phyloP scores from a whole-genome alignment of 2,329 filamentous ascomycete species.

The Cytospora paraplurivora region DNA sequence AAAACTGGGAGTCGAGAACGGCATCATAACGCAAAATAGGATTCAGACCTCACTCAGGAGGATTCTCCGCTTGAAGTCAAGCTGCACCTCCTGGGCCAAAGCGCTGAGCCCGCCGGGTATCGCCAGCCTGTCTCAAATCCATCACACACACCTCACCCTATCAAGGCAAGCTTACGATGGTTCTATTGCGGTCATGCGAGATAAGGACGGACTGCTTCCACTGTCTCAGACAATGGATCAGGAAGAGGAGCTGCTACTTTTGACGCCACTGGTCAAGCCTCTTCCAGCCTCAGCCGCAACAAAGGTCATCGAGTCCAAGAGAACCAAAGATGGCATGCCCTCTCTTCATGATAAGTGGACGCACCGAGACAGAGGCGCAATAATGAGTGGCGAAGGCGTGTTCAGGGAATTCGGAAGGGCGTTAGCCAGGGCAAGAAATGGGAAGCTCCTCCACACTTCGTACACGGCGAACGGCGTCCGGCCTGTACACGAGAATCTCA shows the following conservation, averaged over 20 bases:
- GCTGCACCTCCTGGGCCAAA: constrained; percentile 87
- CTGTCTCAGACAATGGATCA: constrained; percentile 78
- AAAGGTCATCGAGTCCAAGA: constrained; percentile 63
- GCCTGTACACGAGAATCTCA: constrained; percentile 90
- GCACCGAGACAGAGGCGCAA: constrained; percentile 61
- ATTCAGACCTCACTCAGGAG: constrained; percentile 79
- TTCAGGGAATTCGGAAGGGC: constrained; percentile 88
- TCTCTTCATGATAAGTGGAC: constrained; percentile 57
- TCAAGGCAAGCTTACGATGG: constrained; percentile 87
- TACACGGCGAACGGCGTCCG: constrained; percentile 93
- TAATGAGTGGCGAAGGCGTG: constrained; percentile 91
- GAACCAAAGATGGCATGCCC: constrained; percentile 38
- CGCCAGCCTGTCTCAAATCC: constrained; percentile 74
- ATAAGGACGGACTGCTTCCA: constrained; percentile 83
- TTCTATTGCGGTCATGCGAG: constrained; percentile 89
- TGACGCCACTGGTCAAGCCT: constrained; percentile 89
- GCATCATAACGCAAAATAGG: constrained; percentile 78
- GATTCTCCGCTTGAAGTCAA: constrained; percentile 78
- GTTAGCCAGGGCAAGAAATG: constrained; percentile 81
- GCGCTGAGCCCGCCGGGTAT: constrained; percentile 86
- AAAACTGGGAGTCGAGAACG: constrained; percentile 86
- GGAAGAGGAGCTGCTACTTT: constrained; percentile 83
- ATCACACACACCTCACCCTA: constrained; percentile 77
- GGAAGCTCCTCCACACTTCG: constrained; percentile 87
- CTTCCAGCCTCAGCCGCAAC: constrained; percentile 87